Conservation (phyloP, 2,329 filamentous ascomycete genomes). For the Aspergillus viridinutans region DNA sequence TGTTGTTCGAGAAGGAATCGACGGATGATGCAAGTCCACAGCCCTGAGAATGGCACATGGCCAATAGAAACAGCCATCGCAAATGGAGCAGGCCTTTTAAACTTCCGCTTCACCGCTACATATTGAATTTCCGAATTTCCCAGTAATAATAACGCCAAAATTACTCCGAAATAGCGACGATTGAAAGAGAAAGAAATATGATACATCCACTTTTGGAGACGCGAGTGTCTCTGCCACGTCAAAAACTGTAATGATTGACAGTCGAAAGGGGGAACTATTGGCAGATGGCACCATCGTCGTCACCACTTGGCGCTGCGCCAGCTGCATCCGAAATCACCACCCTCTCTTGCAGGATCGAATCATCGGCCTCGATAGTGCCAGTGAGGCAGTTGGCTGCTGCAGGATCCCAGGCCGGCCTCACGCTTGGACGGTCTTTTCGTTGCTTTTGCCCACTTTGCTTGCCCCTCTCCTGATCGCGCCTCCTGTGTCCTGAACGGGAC, state of each 20-base stretch:
- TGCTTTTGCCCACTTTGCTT: conserved; percentile 8
- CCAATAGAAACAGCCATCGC: conserved; percentile 1
- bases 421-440: conserved; percentile 11
- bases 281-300: conserved; percentile 6
- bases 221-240: conserved; percentile 16
- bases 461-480: conserved; percentile 5
- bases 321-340: conserved; percentile 11
- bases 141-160: neutral
- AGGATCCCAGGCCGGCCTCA: conserved; percentile 12
- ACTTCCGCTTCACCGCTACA: conserved; percentile 17
- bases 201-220: conserved; percentile 4
- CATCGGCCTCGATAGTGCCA: conserved; percentile 7
- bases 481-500: neutral
- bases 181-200: conserved; percentile 1
- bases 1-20: neutral
- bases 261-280: conserved; percentile 9
- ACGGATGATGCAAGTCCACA: conserved; percentile 9
- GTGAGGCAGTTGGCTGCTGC: conserved; percentile 13
- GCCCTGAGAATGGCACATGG: neutral
- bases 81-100: neutral
- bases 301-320: conserved; percentile 15
- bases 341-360: conserved; percentile 19
- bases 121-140: too few species aligned
- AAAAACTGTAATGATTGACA: conserved; percentile 5
- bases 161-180: neutral